Evolutionary conservation across 768 basidiomycete species (phyloP).

Genomic region (Boletus barrowsii): DNA sequence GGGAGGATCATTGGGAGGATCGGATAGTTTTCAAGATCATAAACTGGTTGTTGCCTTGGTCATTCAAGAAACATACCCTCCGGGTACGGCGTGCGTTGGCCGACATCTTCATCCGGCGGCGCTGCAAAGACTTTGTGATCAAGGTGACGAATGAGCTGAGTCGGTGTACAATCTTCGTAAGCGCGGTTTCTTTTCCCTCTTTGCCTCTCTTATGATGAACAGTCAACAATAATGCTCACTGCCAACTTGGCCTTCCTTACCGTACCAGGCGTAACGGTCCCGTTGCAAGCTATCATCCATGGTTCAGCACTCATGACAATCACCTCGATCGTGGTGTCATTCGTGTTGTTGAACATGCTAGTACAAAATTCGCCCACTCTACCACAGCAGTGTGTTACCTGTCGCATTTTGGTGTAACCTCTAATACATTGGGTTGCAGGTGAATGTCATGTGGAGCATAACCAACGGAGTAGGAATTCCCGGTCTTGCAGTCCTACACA

Average conservation of each 20-base stretch:
- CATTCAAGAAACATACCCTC: background rate
- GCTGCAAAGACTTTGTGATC: background rate
- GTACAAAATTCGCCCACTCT: background rate
- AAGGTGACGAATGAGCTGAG: background rate
- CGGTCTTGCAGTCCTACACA: background rate
- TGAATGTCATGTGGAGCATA: background rate
- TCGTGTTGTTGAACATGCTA: background rate
- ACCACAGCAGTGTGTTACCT: background rate
- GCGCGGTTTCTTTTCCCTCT: background rate
- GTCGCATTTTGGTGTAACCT: background rate
- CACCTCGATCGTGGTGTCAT: background rate
- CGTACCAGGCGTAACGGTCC: background rate
- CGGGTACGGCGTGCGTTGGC: background rate
- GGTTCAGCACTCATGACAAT: background rate
- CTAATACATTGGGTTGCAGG: background rate
- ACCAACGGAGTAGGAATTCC: background rate
- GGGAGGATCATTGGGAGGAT: background rate
- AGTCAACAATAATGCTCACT: background rate
- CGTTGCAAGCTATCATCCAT: background rate
- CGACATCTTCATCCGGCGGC: background rate
- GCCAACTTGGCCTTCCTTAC: background rate
- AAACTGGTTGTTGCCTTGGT: background rate
- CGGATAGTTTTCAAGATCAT: background rate
- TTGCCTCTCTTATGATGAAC: background rate
- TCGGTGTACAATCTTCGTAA: background rate